Conservation (phyloP, 768 basidiomycete genomes). For the Scleroderma citrinum region DNA sequence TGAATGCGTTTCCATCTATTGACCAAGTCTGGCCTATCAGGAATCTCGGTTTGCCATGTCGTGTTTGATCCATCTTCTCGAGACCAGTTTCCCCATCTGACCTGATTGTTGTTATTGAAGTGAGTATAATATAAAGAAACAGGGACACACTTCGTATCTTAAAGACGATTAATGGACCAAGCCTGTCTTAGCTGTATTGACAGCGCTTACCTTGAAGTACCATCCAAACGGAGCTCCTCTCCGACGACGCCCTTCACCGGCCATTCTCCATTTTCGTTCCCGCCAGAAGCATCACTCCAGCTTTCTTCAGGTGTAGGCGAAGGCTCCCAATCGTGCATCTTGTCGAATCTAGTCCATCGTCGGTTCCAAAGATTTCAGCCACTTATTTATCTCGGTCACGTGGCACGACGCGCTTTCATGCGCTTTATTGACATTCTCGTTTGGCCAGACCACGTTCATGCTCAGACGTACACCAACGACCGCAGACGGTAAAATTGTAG, state of each 20-base stretch:
- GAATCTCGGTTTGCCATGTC: conserved; percentile 40
- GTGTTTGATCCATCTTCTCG: conserved; percentile 48
- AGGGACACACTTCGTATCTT: conserved; percentile 27
- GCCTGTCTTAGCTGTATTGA: neutral
- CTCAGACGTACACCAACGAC: conserved; percentile 65
- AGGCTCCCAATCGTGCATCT: conserved; percentile 17
- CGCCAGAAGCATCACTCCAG: conserved; percentile 29
- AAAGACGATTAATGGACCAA: conserved; percentile 3
- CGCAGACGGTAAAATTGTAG: conserved; percentile 59
- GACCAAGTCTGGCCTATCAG: conserved; percentile 16
- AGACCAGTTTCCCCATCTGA: conserved; percentile 48
- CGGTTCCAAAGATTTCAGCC: neutral
- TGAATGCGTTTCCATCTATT: conserved; percentile 32
- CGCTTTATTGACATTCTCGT: too few relatives aligned
- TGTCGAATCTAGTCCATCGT: neutral
- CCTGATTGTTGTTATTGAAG: conserved; percentile 28
- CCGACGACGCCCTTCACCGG: conserved; percentile 25
- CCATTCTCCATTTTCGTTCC: conserved; percentile 27
- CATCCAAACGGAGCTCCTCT: conserved; percentile 27
- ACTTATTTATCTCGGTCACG: neutral
- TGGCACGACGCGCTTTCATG: neutral
- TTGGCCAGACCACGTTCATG: conserved; percentile 38
- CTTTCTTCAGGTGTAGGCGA: conserved; percentile 26
- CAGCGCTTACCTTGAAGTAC: conserved; percentile 19
- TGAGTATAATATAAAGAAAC: neutral